Conservation (phyloP, 305 asterid genomes). For the Plantago coronopus region DNA sequence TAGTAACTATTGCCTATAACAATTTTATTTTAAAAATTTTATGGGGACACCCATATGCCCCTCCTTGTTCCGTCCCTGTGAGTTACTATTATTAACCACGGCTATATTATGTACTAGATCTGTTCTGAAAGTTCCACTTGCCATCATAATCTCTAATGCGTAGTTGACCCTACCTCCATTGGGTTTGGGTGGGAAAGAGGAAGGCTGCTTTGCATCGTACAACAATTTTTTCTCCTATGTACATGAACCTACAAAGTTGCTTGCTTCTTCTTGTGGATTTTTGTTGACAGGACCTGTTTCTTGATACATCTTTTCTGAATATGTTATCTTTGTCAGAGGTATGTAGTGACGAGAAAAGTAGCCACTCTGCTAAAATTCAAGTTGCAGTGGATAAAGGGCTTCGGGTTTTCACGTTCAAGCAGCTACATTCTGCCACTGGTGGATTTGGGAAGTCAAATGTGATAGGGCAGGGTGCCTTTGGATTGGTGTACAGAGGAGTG, state of each 20-base stretch:
- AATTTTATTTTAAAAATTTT: no score
- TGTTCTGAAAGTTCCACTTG: no score
- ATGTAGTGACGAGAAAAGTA: slow-evolving; percentile 42
- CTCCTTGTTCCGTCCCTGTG: no score
- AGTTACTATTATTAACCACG: no score
- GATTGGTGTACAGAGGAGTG: slow-evolving; percentile 77
- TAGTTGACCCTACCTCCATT: no score
- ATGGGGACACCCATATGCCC: no score
- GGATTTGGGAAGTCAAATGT: slow-evolving; percentile 80
- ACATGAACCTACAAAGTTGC: not conserved
- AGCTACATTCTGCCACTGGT: slow-evolving; percentile 81
- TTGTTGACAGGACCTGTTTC: not conserved
- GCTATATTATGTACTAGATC: no score
- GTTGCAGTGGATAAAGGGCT: slow-evolving; percentile 53
- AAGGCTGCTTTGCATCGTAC: no score
- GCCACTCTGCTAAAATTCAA: slow-evolving; percentile 35
- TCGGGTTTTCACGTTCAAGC: slow-evolving; percentile 75
- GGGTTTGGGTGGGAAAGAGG: no score
- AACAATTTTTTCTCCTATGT: no score
- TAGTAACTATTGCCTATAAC: no score
- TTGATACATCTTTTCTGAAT: not conserved
- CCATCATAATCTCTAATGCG: no score
- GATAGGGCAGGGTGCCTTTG: slow-evolving; percentile 91
- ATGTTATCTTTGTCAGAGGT: slow-evolving; percentile 24
- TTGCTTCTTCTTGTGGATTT: not conserved